Evolutionary conservation across 495 filamentous ascomycete species (phyloP), one percentile per base, ranked within the genome.

Genomic region (Ascobolus immersus): DNA sequence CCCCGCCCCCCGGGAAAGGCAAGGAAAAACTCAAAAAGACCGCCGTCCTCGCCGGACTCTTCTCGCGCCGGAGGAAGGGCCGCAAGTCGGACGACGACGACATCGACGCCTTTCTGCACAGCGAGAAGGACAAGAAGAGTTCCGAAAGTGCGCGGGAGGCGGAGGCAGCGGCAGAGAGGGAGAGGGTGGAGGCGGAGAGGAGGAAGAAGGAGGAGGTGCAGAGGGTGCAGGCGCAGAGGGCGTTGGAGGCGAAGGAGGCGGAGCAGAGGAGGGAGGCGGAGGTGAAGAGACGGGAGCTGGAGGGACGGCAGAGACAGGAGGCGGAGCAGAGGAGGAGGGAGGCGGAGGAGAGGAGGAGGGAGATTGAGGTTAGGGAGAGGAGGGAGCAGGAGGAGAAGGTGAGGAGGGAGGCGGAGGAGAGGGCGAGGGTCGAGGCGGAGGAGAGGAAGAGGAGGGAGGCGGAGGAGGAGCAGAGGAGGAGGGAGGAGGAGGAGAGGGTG

Each of bases 21-120:
- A 79, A 77, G 52, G 89, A 79, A 48, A 73, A 74, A 28, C 84
- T 84, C 45, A 77, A 92, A 37, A 90, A 91, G 59, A 91, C 86
- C 48, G 77, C 81, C 31, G 90, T 84, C 55, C 69, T 99, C 31
- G 80, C 80, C 44, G 82, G 80, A 25, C 62, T 94, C 44, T 99
- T 99, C 62, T 93, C 90, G 45, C 92, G 89, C 45, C 78, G 91
- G 41, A 91, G 81, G 60, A 93, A 77, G 50, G 57, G 56, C 34
- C 75, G 71, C 42, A 52, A 60, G 27, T 58, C 61, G 6, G 74
- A 77, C 32, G 70, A 77, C 28, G 74, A 75, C 33, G 57, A 63
- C 7, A 73, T 78, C 11, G 28, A 31, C 17, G 11, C 28, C 15
- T 45, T 15, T 39, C 44, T 27, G 45, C 49, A 11, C 35, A 55